Conservation (phyloP, 257 asterid species). For the Solanum neorickii region DNA sequence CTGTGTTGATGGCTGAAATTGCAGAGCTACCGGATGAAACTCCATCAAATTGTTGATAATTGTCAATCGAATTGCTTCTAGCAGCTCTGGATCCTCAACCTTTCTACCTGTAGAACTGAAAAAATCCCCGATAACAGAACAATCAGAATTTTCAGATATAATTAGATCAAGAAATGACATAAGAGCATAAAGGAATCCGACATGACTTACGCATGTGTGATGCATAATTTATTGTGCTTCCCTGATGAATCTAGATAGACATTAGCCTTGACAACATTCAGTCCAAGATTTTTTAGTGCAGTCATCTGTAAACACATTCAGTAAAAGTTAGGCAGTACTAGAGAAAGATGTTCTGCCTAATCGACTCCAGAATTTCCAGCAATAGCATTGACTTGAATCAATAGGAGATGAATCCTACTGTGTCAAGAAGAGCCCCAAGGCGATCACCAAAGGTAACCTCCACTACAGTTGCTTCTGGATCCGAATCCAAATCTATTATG, state of each 20-base stretch:
- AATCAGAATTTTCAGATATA: not conserved
- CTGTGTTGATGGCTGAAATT: not conserved
- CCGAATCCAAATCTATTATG: slow-evolving; percentile 83
- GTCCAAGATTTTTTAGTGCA: slow-evolving; percentile 75
- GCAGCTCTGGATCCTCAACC: slow-evolving; percentile 84
- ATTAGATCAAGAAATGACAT: not conserved
- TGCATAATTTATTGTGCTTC: slow-evolving; percentile 84
- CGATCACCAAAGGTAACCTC: slow-evolving; percentile 96
- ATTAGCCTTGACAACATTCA: slow-evolving; percentile 86
- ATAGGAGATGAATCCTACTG: slow-evolving; percentile 29
- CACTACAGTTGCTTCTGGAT: slow-evolving; percentile 79
- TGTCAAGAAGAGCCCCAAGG: slow-evolving; percentile 90
- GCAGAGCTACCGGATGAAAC: slow-evolving; percentile 74
- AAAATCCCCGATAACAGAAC: not conserved
- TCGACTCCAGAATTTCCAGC: not conserved
- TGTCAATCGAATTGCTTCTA: slow-evolving; percentile 96
- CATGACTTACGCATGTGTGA: slow-evolving; percentile 71
- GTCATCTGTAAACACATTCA: slow-evolving; percentile 54
- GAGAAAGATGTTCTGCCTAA: not conserved
- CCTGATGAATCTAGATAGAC: slow-evolving; percentile 93
- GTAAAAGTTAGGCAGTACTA: not conserved
- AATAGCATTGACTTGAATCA: not conserved
- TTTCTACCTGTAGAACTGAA: slow-evolving; percentile 86
- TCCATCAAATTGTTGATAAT: slow-evolving; percentile 83
- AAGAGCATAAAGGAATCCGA: not conserved